A percentile compares a stretch with the other conserved stretches of the same genome.
Conservation (phyloP, 495 filamentous ascomycete species). For the Daldinia caldariorum region DNA sequence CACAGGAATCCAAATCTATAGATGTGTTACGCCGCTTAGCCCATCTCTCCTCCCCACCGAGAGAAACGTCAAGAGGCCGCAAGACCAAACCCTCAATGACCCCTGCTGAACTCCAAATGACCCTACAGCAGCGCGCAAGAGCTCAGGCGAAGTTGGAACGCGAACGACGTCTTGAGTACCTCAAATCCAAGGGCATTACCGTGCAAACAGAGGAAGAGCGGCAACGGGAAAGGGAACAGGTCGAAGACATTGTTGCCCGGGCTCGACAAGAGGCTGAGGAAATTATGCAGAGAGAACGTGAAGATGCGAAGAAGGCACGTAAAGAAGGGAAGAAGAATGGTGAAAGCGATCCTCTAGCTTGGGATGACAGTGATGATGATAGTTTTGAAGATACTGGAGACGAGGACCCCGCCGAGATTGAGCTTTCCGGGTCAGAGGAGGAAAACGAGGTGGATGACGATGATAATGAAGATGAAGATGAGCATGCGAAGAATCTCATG, state of each 20-base stretch:
- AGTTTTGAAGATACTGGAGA: slow-evolving; percentile 61
- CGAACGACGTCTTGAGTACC: slow-evolving; percentile 78
- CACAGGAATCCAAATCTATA: slow-evolving; percentile 71
- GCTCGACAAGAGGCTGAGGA: slow-evolving; percentile 82
- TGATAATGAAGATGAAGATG: slow-evolving; percentile 42
- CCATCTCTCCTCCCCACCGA: slow-evolving; percentile 72
- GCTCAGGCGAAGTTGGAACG: slow-evolving; percentile 82
- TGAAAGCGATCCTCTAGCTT: slow-evolving; percentile 62
- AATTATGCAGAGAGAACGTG: slow-evolving; percentile 79
- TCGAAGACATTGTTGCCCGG: slow-evolving; percentile 87
- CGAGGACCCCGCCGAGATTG: slow-evolving; percentile 59
- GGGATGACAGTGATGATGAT: slow-evolving; percentile 72
- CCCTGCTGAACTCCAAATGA: slow-evolving; percentile 71
- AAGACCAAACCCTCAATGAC: slow-evolving; percentile 66
- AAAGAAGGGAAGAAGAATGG: slow-evolving; percentile 60
- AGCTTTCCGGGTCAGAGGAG: slow-evolving; percentile 61
- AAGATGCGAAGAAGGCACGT: slow-evolving; percentile 69
- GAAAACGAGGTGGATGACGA: slow-evolving; percentile 46
- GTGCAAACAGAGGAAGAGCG: slow-evolving; percentile 89
- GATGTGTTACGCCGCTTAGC: slow-evolving; percentile 76
- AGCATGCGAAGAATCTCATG: slow-evolving; percentile 44
- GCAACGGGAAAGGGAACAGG: slow-evolving; percentile 75
- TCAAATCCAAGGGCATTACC: slow-evolving; percentile 79
- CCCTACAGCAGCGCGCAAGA: slow-evolving; percentile 73
- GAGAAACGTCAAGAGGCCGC: slow-evolving; percentile 51